Evolutionary conservation across 345 rosid species (phyloP).

Genomic region (Physaria fendleri): DNA sequence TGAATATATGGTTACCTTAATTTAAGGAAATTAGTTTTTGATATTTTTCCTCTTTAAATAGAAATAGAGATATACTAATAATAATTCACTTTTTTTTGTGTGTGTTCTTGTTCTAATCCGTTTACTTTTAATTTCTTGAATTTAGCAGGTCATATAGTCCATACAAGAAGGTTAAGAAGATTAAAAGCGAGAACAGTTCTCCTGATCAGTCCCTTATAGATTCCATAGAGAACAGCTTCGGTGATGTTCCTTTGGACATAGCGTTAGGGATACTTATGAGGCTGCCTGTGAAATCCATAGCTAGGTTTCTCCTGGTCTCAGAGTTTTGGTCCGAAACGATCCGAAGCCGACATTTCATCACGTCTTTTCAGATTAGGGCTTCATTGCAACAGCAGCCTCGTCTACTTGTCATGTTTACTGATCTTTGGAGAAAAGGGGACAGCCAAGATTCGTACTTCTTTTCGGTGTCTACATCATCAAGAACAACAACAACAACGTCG

Average conservation of each 20-base stretch:
- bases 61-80: too few relatives aligned
- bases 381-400: not conserved
- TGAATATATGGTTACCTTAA: too few relatives aligned
- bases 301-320: not conserved
- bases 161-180: not conserved
- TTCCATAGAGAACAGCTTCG: not conserved
- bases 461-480: not conserved
- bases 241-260: not conserved
- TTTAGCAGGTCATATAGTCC: too few relatives aligned
- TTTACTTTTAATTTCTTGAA: too few relatives aligned
- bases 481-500: not conserved
- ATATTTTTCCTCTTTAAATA: too few relatives aligned
- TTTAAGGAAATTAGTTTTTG: too few relatives aligned
- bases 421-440: not conserved
- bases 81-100: too few relatives aligned
- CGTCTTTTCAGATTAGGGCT: not conserved
- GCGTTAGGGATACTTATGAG: not conserved
- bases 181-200: not conserved
- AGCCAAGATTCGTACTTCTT: not conserved
- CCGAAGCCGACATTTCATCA: not conserved
- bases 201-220: not conserved
- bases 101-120: too few relatives aligned
- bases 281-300: not conserved
- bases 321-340: not conserved
- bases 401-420: not conserved